Evolutionary conservation across 495 filamentous ascomycete species (phyloP).

Genomic region (Penicillium nucicola): DNA sequence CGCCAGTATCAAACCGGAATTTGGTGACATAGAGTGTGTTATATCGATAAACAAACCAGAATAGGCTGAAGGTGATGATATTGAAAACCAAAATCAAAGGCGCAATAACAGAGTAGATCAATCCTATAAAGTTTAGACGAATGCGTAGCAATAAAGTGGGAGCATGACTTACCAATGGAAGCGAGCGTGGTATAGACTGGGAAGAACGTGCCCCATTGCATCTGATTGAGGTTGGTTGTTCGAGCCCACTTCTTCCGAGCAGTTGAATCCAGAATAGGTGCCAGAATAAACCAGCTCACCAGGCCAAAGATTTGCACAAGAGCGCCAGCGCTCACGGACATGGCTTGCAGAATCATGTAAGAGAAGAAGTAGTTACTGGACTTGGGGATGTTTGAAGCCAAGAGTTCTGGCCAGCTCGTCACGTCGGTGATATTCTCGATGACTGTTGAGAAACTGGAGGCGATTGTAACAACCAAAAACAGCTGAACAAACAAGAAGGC

Average conservation of each 20-base stretch:
- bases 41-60: constrained; percentile 96
- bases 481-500: constrained; percentile 92
- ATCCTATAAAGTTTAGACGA: constrained; percentile 36
- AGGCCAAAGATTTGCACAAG: constrained; percentile 80
- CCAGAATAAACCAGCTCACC: constrained; percentile 75
- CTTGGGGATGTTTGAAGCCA: constrained; percentile 81
- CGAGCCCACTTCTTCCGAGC: constrained; percentile 86
- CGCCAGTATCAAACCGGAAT: constrained; percentile 88
- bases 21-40: constrained; percentile 95
- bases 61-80: constrained; percentile 86
- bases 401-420: constrained; percentile 57
- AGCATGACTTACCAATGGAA: constrained; percentile 68
- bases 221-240: constrained; percentile 70
- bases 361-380: constrained; percentile 97
- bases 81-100: constrained; percentile 93
- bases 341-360: constrained; percentile 93
- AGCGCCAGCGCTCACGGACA: constrained; percentile 85
- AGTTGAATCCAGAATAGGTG: constrained; percentile 77
- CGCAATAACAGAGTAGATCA: constrained; percentile 88
- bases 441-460: constrained; percentile 72
- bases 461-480: constrained; percentile 88
- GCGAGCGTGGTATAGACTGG: constrained; percentile 95
- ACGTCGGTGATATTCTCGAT: constrained; percentile 60
- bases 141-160: neutral
- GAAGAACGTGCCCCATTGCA: constrained; percentile 92